These are phyloP conservation scores for Glarea lozoyensis DNA, from an alignment of 495 filamentous ascomycete genomes.

Conservation along the genomic window DNA sequence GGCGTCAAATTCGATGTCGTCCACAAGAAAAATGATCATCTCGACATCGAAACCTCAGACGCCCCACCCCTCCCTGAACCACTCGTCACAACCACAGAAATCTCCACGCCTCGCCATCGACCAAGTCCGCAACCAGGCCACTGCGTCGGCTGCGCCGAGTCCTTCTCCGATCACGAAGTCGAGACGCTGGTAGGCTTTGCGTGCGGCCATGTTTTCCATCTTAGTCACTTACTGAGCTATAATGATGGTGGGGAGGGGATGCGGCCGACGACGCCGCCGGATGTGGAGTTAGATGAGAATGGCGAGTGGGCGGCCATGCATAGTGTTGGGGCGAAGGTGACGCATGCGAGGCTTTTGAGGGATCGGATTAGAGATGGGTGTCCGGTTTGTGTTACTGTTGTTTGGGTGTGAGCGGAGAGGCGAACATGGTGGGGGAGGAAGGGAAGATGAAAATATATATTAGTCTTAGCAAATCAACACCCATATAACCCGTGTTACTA, in stretches of 20 bases:
- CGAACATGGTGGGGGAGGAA: no score
- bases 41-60: slow-evolving; percentile 29
- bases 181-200: slow-evolving; percentile 84
- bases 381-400: slow-evolving; percentile 46
- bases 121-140: slow-evolving; percentile 35
- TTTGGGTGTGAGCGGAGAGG: no score
- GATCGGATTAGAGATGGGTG: slow-evolving; percentile 64
- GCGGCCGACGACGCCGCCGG: slow-evolving; percentile 28
- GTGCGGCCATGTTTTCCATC: slow-evolving; percentile 86
- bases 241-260: slow-evolving; percentile 35
- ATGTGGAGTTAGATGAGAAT: slow-evolving; percentile 32
- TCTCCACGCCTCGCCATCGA: slow-evolving; percentile 5
- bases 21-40: slow-evolving; percentile 30
- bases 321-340: slow-evolving; percentile 80
- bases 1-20: slow-evolving; percentile 83
- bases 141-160: slow-evolving; percentile 54
- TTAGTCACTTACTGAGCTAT: slow-evolving; percentile 61
- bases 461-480: no score
- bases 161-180: slow-evolving; percentile 51
- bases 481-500: no score
- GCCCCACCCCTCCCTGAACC: slow-evolving; percentile 10
- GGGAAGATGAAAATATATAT: no score
- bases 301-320: slow-evolving; percentile 36
- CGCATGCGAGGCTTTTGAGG: slow-evolving; percentile 69
- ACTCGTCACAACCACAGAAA: slow-evolving; percentile 5